These are phyloP conservation scores for Drechmeria coniospora DNA, from an alignment of 2,329 filamentous ascomycete genomes.

Conservation along the genomic window DNA sequence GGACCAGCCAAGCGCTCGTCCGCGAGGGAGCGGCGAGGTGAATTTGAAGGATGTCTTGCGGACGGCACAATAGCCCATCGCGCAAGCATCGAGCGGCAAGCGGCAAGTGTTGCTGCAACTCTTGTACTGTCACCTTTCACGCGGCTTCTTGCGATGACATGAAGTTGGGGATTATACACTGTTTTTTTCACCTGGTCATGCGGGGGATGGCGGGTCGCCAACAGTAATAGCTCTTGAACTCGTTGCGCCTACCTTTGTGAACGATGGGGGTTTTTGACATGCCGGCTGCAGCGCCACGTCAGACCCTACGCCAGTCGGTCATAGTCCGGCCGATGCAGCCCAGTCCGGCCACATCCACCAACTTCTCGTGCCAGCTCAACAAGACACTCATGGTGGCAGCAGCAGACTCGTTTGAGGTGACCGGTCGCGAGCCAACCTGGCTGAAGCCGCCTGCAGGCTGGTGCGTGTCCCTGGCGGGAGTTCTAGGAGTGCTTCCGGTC, in stretches of 20 bases:
- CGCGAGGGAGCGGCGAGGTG: slow-evolving; percentile 71
- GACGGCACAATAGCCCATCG: slow-evolving; percentile 18
- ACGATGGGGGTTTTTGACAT: background rate
- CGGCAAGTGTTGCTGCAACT: too few species aligned
- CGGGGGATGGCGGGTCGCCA: too few species aligned
- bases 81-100: too few species aligned
- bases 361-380: slow-evolving; percentile 97
- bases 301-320: slow-evolving; percentile 79
- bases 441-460: slow-evolving; percentile 73
- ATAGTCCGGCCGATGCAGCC: slow-evolving; percentile 89
- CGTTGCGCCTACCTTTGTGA: background rate
- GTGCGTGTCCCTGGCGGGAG: slow-evolving; percentile 39
- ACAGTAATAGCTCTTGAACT: slow-evolving; percentile 1
- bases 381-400: slow-evolving; percentile 91
- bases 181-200: too few species aligned
- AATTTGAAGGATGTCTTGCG: slow-evolving; percentile 72
- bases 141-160: too few species aligned
- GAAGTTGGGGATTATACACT: too few species aligned
- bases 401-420: slow-evolving; percentile 46
- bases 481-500: slow-evolving; percentile 26
- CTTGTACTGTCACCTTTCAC: too few species aligned
- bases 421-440: slow-evolving; percentile 49
- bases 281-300: slow-evolving; percentile 4
- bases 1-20: slow-evolving; percentile 63
- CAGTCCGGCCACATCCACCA: slow-evolving; percentile 82